Evolutionary conservation across 768 basidiomycete genomes (phyloP), one percentile per base, ranked within the genome.

Genomic region (Lentinula raphanica): DNA sequence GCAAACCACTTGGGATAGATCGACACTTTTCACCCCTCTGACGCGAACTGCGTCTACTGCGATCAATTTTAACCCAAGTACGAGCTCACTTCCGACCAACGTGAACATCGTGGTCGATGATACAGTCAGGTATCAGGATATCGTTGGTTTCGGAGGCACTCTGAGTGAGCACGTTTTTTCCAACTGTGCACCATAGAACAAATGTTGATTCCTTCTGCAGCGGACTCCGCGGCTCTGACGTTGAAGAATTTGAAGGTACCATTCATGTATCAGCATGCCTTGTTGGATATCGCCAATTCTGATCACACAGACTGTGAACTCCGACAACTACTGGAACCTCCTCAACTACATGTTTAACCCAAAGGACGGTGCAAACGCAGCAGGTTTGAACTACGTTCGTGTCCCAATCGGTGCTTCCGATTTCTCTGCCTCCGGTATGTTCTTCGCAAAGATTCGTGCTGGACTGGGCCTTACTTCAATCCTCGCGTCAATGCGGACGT

Each of bases 91-190:
- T 32, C 19, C 29, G 19, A 36, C 38, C 6, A 28, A 21, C 23
- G 78, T 79, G 0, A 73, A 81, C 60, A 82, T 82, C 48, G 69
- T 67, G 45, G 49, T 82, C 5, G 63, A 74, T 48, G 79, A 79
- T 58, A 67, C 67, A 13, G 56, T 66, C 1, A 59, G 70, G 15
- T 74, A 74, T 62, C 82, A 81, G 65, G 68, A 71, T 2, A 69
- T 82, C 49, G 68, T 71, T 58, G 80, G 81, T 13, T 80, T 79
- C 50, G 79, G 80, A 1, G 79, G 72, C 32, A 28, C 73, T 1
- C 68, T 82, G 49, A 81, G 80, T 82, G 59, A 29, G 75, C 67
- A 40, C 21, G 39, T 35, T 15, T 11, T 25, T 32, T n/a, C 11
- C 29, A 29, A 23, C 8, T 1, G n/a, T 80, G 83, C 64, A 80